These are phyloP conservation scores for Periconia sp. DNA, from an alignment of 2,329 filamentous ascomycete genomes.

Conservation along the genomic window DNA sequence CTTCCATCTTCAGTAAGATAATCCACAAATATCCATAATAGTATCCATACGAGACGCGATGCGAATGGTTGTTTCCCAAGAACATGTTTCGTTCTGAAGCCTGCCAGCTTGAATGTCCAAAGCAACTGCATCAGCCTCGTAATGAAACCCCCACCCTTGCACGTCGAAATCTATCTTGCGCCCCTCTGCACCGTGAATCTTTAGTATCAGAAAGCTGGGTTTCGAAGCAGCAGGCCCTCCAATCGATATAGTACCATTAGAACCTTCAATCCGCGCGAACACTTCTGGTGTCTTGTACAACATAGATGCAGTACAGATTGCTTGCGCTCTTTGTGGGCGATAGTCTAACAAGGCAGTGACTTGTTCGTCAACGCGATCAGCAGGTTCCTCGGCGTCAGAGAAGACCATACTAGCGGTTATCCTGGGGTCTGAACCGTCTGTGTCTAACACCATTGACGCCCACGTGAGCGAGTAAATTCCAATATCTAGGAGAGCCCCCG, in stretches of 20 bases:
- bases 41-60: slow-evolving; percentile 1
- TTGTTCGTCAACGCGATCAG: slow-evolving; percentile 2
- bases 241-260: slow-evolving; percentile 44
- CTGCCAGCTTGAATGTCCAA: slow-evolving; percentile 70
- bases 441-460: slow-evolving; percentile 77
- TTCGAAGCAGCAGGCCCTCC: slow-evolving; percentile 46
- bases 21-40: slow-evolving; percentile 1
- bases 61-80: neutral
- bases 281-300: slow-evolving; percentile 27
- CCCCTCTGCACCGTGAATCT: slow-evolving; percentile 19
- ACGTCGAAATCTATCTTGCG: slow-evolving; percentile 48
- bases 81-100: neutral
- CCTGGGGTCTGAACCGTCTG: slow-evolving; percentile 1
- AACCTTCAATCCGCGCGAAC: slow-evolving; percentile 49
- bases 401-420: slow-evolving; percentile 8
- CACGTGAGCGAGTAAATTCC: slow-evolving; percentile 86
- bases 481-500: slow-evolving; percentile 78
- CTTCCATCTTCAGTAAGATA: neutral
- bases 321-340: slow-evolving; percentile 39
- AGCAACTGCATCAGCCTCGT: slow-evolving; percentile 79
- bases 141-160: slow-evolving; percentile 79
- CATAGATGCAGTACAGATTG: slow-evolving; percentile 54
- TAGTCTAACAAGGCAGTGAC: slow-evolving; percentile 8
- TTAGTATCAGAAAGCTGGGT: slow-evolving; percentile 15
- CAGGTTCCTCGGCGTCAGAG: slow-evolving; percentile 10